Conservation (phyloP, 225 moss, liverwort and hornwort species). For the Neckera pumila region DNA sequence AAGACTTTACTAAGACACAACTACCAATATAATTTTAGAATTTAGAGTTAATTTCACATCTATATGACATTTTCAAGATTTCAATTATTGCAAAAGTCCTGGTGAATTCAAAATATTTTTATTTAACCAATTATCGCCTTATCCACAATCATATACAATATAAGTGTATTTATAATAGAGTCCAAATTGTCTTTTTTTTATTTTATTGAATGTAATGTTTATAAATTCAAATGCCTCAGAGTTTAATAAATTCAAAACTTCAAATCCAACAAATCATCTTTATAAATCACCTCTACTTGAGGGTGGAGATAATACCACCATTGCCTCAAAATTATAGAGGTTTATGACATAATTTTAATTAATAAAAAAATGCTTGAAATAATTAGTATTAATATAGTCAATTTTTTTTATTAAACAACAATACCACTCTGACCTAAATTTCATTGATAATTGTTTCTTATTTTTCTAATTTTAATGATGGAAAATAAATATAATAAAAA, state of each 20-base stretch:
- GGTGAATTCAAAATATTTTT: not conserved
- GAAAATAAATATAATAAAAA: no score
- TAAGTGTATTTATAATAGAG: not conserved
- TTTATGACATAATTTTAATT: rapidly evolving
- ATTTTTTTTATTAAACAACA: no score
- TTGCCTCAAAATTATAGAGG: not conserved
- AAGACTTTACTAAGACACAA: not conserved
- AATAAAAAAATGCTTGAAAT: rapidly evolving
- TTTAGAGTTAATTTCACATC: not conserved
- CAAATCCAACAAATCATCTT: not conserved
- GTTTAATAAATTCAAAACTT: not conserved
- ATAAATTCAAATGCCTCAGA: not conserved
- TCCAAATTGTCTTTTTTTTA: not conserved
- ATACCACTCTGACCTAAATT: rapidly evolving
- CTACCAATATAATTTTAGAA: not conserved
- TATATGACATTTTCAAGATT: not conserved
- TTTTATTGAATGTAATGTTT: not conserved
- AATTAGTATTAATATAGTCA: not conserved
- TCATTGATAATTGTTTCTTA: rapidly evolving
- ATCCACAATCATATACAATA: no score
- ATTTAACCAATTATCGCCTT: no score
- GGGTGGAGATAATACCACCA: rapidly evolving
- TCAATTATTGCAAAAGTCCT: no score
- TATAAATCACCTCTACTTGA: not conserved
- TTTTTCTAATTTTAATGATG: rapidly evolving